These are phyloP conservation scores for Aureobasidium leucospermi DNA, from an alignment of 2,329 filamentous ascomycete species.

Conservation along the genomic window DNA sequence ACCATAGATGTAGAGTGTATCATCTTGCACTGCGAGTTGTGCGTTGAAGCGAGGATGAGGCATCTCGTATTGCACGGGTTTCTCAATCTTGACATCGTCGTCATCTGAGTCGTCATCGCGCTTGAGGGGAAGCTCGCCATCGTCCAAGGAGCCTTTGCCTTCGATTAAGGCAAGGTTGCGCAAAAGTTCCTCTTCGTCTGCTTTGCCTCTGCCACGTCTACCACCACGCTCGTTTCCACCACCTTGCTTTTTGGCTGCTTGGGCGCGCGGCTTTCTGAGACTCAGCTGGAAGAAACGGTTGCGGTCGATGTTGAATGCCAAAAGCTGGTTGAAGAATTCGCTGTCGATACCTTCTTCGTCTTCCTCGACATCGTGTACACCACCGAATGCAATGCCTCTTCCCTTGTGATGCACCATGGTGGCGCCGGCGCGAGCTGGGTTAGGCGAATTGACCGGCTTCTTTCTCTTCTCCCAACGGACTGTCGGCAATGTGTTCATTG, in stretches of 20 bases:
- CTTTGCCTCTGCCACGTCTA: constrained; percentile 69
- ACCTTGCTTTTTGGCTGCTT: constrained; percentile 53
- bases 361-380: constrained; percentile 58
- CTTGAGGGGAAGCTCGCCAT: constrained; percentile 25
- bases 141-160: constrained; percentile 53
- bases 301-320: constrained; percentile 89
- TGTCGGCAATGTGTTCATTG: constrained; percentile 57
- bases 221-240: constrained; percentile 51
- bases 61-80: constrained; percentile 65
- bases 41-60: constrained; percentile 89
- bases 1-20: constrained; percentile 88
- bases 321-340: constrained; percentile 90
- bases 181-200: constrained; percentile 84
- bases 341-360: constrained; percentile 78
- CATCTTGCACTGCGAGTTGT: constrained; percentile 82
- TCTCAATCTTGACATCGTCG: constrained; percentile 43
- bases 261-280: constrained; percentile 65
- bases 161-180: constrained; percentile 80
- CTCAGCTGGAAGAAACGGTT: constrained; percentile 87
- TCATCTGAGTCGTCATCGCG: constrained; percentile 41
- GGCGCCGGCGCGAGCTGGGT: constrained; percentile 73
- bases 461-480: constrained; percentile 92
- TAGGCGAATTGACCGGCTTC: constrained; percentile 81
- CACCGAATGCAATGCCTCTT: constrained; percentile 85
- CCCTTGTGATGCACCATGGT: constrained; percentile 95